A percentile compares a stretch with the other conserved stretches of the same genome.
These are phyloP conservation scores for Perkinsela sp. DNA, from an alignment of 208 protist genomes.

Conservation along the genomic window DNA sequence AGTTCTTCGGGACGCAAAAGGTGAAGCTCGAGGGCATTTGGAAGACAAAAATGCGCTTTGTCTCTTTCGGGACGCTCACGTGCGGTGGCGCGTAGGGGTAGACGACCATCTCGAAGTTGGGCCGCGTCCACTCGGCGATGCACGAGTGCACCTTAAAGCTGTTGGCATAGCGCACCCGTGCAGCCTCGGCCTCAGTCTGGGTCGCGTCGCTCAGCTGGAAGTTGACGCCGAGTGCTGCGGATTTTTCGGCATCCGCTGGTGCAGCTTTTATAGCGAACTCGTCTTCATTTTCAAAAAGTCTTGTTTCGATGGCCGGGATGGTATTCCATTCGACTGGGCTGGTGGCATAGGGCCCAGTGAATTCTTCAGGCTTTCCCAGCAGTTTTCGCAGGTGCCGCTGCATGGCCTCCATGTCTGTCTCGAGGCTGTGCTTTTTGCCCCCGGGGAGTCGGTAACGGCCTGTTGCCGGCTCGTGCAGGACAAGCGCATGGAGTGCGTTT, in stretches of 20 bases:
- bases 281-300: background rate
- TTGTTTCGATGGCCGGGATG: background rate
- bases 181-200: background rate
- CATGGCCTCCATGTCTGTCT: background rate
- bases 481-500: background rate
- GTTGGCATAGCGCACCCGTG: background rate
- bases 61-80: constrained; percentile 12
- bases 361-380: background rate
- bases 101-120: constrained; percentile 8
- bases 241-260: background rate
- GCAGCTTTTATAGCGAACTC: background rate
- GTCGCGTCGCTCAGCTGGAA: background rate
- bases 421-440: background rate
- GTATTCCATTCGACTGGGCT: background rate
- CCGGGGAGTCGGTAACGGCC: background rate
- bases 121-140: constrained; percentile 5
- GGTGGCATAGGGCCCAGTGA: background rate
- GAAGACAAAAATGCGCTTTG: constrained; percentile 7
- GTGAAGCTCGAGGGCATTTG: constrained; percentile 3
- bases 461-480: background rate
- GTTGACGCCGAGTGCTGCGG: background rate
- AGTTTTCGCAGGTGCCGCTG: background rate
- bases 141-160: constrained; percentile 2
- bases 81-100: constrained; percentile 15
- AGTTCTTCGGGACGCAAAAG: constrained; percentile 10